These are phyloP conservation scores for Trypanosoma vivax DNA, from an alignment of 208 protist species.

Conservation along the genomic window DNA sequence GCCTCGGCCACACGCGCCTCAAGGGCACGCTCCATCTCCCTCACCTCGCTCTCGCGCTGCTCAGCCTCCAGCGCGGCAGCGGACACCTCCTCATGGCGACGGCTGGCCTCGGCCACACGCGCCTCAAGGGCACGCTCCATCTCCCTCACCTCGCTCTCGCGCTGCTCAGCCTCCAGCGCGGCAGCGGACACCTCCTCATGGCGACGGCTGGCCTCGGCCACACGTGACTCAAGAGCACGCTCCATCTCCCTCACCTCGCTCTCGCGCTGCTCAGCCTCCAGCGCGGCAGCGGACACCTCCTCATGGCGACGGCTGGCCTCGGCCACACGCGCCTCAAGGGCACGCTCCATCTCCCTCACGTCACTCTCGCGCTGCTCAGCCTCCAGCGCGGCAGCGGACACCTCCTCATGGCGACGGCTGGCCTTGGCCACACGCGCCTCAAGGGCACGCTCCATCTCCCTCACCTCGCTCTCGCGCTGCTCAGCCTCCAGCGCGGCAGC, in stretches of 20 bases:
- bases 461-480: conserved; percentile 30
- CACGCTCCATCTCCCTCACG: no score
- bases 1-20: conserved; percentile 29
- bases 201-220: conserved; percentile 16
- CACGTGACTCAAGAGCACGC: conserved; percentile 26
- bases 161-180: no score
- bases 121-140: no score
- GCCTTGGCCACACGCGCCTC: conserved; percentile 29
- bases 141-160: no score
- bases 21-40: conserved; percentile 38
- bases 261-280: conserved; percentile 44
- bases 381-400: no score
- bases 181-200: conserved; percentile 38
- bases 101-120: no score
- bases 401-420: no score
- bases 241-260: conserved; percentile 28
- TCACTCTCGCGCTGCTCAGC: no score
- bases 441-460: conserved; percentile 40
- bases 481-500: conserved; percentile 35
- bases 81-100: conserved; percentile 35
- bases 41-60: conserved; percentile 30
- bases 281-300: no score
- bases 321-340: no score
- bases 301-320: no score
- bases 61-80: conserved; percentile 35